Base-by-base conservation (phyloP, 139 green algal species). In the Gonium pectorale region DNA sequence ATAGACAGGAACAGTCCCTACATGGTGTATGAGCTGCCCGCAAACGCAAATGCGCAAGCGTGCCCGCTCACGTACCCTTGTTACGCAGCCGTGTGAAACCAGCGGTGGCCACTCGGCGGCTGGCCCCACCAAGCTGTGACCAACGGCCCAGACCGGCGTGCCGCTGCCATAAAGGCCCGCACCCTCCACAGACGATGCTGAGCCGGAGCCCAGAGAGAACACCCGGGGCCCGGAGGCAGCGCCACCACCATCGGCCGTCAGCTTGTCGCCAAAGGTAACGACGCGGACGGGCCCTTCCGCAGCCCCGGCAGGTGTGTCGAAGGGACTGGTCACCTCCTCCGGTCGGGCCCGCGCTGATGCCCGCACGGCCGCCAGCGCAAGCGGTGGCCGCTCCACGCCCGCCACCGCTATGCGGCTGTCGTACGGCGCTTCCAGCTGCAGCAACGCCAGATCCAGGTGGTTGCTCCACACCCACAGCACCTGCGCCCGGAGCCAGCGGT, bases 81-180 rank as follows among this genome's bases (percentile, higher is more conserved):
- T 71, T 17, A 95, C 63, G 46, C 85, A 90, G 51, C 92, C 91
- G 13, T 41, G 27, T 5, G 90, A 94, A 21, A 91, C 78, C 21
- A 87, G 46, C 1, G 92, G 46, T 4, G 46, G 46, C 86, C 88
- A 86, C 3, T 62, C 72, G 7, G 67, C 54, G 0, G 46, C 26
- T 0, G 93, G 93, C 40, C 88, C 90, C 67, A 95, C 87, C n/a
- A 96, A 79, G 21, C 91, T 90, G 86, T 94, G 95, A 1, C 93
- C 93, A 0, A 91, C 44, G 9, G 95, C 91, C 38, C 67, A 77
- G 29, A 94, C 91, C 1, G 69, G 59, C 15, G 41, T 74, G 26
- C 85, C 88, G 1, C 38, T 51, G 19, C 31, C 41, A 8, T 81
- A 78, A 17, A 17, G 37, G 29, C 49, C 35, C 35, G 3, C 26